Percentiles rank a stretch among this genome's conserved stretches.
Evolutionary conservation across 176 grass and related monocot species (phyloP).

Genomic region (Alloteropsis semialata): DNA sequence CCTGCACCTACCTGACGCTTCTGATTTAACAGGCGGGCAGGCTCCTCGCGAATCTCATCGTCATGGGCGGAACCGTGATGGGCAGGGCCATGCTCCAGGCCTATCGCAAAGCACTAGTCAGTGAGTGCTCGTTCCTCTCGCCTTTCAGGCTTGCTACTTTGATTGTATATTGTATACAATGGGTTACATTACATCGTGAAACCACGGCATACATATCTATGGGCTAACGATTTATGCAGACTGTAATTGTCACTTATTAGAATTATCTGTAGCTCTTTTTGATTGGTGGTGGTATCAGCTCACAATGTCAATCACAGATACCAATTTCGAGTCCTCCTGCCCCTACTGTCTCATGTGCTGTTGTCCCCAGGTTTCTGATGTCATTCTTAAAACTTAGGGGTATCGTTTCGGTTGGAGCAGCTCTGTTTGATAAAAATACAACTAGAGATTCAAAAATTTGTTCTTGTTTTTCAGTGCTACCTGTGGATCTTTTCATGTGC

Average conservation of each 20-base stretch:
- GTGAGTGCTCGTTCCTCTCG: constrained; percentile 35
- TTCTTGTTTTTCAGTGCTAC: not conserved
- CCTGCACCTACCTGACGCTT: too few species aligned
- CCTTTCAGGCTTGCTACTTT: not conserved
- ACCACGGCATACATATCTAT: not conserved
- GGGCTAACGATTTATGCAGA: not conserved
- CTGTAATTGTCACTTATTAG: not conserved
- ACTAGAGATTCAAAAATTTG: not conserved
- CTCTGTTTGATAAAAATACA: not conserved
- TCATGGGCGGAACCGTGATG: constrained; percentile 59
- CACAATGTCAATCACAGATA: not conserved
- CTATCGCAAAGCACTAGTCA: constrained; percentile 73
- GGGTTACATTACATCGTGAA: not conserved
- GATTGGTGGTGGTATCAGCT: not conserved
- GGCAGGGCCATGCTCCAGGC: constrained; percentile 83
- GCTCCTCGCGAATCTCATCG: constrained; percentile 70
- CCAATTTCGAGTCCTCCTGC: not conserved
- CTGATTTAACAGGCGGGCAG: constrained; percentile 49
- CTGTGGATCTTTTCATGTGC: not conserved
- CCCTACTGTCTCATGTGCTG: not conserved
- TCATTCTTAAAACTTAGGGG: not conserved
- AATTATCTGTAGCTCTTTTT: not conserved
- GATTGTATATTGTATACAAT: not conserved
- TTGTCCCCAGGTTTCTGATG: not conserved
- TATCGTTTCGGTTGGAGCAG: not conserved